Percentiles rank a stretch among this genome's conserved stretches.
phyloP scores from a whole-genome alignment of 2,329 filamentous ascomycete genomes.

The Aaosphaeria arxii region DNA sequence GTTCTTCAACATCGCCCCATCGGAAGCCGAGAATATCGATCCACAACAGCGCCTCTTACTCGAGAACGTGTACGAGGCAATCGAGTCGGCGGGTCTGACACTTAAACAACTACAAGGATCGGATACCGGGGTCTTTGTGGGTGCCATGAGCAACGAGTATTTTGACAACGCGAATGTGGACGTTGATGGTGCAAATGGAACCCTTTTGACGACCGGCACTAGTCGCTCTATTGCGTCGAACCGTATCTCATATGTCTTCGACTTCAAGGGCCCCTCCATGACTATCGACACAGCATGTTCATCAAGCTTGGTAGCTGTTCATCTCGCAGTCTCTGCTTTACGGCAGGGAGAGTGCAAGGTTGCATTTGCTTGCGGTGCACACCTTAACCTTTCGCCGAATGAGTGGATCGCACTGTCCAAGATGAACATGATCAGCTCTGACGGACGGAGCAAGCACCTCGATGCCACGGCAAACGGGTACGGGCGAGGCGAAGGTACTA shows the following conservation, averaged over 20 bases:
- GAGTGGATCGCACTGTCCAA: conserved; percentile 4
- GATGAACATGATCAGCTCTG: too few species aligned
- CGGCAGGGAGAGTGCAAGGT: conserved; percentile 6
- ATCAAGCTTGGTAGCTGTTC: conserved; percentile 23
- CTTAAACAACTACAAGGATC: conserved; percentile 6
- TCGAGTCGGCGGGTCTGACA: conserved; percentile 11
- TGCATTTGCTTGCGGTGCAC: conserved; percentile 6
- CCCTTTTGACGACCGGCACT: conserved; percentile 1
- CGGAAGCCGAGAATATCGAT: conserved; percentile 8
- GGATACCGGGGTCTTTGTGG: conserved; percentile 8
- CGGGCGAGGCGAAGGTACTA: conserved; percentile 26
- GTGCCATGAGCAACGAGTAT: conserved; percentile 12
- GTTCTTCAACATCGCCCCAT: conserved; percentile 11
- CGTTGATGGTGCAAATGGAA: conserved; percentile 1
- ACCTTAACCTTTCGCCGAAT: conserved; percentile 7
- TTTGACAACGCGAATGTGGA: conserved; percentile 1
- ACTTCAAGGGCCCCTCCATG: conserved; percentile 31
- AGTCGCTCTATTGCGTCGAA: conserved; percentile 27
- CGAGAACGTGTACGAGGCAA: conserved; percentile 10
- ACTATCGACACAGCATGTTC: conserved; percentile 38
- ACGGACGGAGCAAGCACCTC: conserved; percentile 14
- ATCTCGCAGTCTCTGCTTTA: conserved; percentile 8
- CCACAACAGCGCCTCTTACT: conserved; percentile 13
- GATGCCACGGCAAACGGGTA: conserved; percentile 21
- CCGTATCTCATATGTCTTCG: conserved; percentile 33